Percentiles rank a stretch among this genome's conserved stretches.
These are phyloP conservation scores for Microsporum canis DNA, from an alignment of 2,329 filamentous ascomycete species.

Conservation along the genomic window DNA sequence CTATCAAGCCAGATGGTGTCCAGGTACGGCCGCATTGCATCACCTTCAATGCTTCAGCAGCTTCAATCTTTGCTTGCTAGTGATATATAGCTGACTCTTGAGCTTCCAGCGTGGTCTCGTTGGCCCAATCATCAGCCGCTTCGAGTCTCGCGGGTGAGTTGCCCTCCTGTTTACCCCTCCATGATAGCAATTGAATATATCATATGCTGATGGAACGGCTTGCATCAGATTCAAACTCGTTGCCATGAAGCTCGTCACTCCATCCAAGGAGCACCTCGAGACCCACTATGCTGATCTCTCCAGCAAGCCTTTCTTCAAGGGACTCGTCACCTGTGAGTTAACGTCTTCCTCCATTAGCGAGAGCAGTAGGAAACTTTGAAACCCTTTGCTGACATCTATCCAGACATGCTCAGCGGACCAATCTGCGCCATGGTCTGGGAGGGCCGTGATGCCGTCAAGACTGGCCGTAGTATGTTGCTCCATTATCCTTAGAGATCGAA, in stretches of 20 bases:
- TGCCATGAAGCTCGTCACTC: slow-evolving; percentile 88
- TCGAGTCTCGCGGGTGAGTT: slow-evolving; percentile 84
- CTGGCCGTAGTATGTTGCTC: slow-evolving; percentile 63
- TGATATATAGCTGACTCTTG: not conserved
- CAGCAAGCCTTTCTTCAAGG: slow-evolving; percentile 92
- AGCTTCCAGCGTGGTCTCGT: slow-evolving; percentile 74
- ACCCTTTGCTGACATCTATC: slow-evolving; percentile 2
- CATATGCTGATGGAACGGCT: slow-evolving; percentile 10
- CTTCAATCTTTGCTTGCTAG: not conserved
- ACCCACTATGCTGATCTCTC: slow-evolving; percentile 90
- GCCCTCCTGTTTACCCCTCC: not conserved
- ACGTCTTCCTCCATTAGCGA: not conserved
- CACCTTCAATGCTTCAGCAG: not conserved
- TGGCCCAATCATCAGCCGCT: slow-evolving; percentile 94
- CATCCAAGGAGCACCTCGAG: slow-evolving; percentile 92
- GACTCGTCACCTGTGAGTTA: slow-evolving; percentile 75
- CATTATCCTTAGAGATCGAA: not conserved
- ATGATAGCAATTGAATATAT: not conserved
- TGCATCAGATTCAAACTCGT: slow-evolving; percentile 80
- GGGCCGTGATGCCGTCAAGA: slow-evolving; percentile 97
- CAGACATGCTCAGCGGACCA: slow-evolving; percentile 94
- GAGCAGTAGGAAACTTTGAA: not conserved
- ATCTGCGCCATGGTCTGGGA: slow-evolving; percentile 99
- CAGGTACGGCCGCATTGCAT: slow-evolving; percentile 55
- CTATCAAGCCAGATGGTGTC: slow-evolving; percentile 99